phyloP scores from a whole-genome alignment of 345 rosid species.

The Lumnitzera racemosa region DNA sequence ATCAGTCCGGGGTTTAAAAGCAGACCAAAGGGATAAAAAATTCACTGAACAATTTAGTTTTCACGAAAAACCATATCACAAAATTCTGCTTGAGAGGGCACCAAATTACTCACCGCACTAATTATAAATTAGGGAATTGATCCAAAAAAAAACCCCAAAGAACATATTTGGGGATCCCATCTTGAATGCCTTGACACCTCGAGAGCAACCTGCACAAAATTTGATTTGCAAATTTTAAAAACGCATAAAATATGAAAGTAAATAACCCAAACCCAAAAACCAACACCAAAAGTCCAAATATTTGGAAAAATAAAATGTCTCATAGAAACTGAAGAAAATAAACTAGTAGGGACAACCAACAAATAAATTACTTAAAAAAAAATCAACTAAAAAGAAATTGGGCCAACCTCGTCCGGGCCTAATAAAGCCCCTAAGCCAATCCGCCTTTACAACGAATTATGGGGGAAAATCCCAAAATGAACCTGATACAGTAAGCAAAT shows the following conservation, averaged over 20 bases:
- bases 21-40: constrained; percentile 34
- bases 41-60: constrained; percentile 5
- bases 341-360: no score
- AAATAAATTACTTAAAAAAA: background rate
- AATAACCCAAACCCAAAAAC: no score
- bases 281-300: background rate
- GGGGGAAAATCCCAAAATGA: constrained; percentile 64
- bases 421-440: constrained; percentile 68
- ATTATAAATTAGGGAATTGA: constrained; percentile 74
- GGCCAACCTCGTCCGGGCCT: constrained; percentile 95
- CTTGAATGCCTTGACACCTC: constrained; percentile 77
- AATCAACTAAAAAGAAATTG: background rate
- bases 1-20: constrained; percentile 77
- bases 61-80: constrained; percentile 2
- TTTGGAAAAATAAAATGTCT: no score
- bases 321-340: no score
- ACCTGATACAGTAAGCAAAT: constrained; percentile 35
- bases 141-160: constrained; percentile 90
- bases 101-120: constrained; percentile 50
- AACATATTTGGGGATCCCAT: constrained; percentile 97
- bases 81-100: background rate
- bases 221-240: background rate
- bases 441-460: constrained; percentile 84
- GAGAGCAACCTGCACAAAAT: constrained; percentile 52
- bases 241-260: background rate